Evolutionary conservation across 2,329 filamentous ascomycete species (phyloP).

Genomic region (Cryphonectria parasitica): DNA sequence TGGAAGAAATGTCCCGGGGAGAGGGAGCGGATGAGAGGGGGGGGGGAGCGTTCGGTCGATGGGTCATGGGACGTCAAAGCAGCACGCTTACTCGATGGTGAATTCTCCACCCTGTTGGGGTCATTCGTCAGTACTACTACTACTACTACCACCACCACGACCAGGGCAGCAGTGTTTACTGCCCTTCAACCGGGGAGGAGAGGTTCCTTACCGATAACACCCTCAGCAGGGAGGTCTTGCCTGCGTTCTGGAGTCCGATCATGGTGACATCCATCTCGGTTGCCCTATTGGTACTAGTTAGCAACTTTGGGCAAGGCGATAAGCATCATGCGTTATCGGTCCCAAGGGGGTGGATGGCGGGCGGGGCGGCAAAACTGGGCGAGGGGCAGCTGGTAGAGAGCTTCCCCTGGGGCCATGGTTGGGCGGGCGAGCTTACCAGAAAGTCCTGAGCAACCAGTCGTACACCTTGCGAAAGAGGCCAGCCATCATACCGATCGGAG

Average conservation of each 20-base stretch:
- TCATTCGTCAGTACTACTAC: conserved; percentile 27
- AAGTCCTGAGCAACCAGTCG: conserved; percentile 96
- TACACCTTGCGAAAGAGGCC: conserved; percentile 93
- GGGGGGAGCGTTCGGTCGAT: conserved; percentile 28
- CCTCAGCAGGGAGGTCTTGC: conserved; percentile 92
- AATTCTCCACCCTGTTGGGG: conserved; percentile 86
- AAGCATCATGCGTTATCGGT: conserved; percentile 11
- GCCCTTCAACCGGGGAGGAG: not conserved
- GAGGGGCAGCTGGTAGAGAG: conserved; percentile 33
- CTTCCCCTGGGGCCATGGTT: not conserved
- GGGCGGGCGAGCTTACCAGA: conserved; percentile 71
- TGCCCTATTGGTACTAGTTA: conserved; percentile 63
- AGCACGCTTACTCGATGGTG: conserved; percentile 85
- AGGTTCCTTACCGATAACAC: conserved; percentile 82
- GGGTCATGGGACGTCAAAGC: conserved; percentile 23
- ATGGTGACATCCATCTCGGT: conserved; percentile 99
- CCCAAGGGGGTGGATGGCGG: not conserved
- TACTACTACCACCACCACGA: not conserved
- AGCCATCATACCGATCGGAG: conserved; percentile 67
- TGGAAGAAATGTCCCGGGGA: conserved; percentile 17
- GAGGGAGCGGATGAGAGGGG: conserved; percentile 1
- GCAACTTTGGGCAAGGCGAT: conserved; percentile 13
- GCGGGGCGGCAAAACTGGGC: conserved; percentile 30
- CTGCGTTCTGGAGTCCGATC: conserved; percentile 97
- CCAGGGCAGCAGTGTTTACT: not conserved